Evolutionary conservation across 192 early-diverging fungal species (phyloP), one percentile per base, ranked within the genome.

Genomic region (Piromyces finnis): DNA sequence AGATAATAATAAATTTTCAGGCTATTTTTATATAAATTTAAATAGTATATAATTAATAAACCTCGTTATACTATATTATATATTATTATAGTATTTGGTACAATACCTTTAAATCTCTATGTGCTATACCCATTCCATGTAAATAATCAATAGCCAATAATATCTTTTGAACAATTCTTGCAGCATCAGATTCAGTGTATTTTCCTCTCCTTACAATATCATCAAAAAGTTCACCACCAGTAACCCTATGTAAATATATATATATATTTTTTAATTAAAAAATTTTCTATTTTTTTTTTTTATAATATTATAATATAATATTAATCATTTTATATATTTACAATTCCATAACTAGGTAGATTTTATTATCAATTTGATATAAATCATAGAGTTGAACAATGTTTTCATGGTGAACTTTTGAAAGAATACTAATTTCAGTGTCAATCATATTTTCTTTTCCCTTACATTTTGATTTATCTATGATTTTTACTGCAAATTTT

Each of bases 151-250:
- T 88, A 17, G 93, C 94, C 30, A 89, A 86, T 37, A 93, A 86
- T 36, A 94, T 90, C 22, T 90, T 91, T 79, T 89, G 89, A 68
- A 97, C 88, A 78, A 95, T 90, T 16, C 87, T 82, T 12, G 90
- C 92, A 0, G 94, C 94, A 85, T 97, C 94, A 29, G 86, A 86
- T 83, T 97, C 95, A 29, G 91, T 91, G 82, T 95, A 95, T 79
- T 89, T 87, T 22, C 94, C 95, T 78, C 87, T 87, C 29, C 93
- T 89, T 84, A 88, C 89, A 79, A 96, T 93, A 37, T 92, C 88
- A 37, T 95, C 89, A 85, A 96, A 96, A 79, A 96, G 88, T 86
- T 96, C 95, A 79, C 95, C 95, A 77, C 95, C 95, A 28, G 91
- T 90, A 37, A 28, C n/a, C 13, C 77, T 78, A n/a, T 77, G 9